Base-by-base conservation (phyloP, 345 rosid genomes). In the Linum trigynum region DNA sequence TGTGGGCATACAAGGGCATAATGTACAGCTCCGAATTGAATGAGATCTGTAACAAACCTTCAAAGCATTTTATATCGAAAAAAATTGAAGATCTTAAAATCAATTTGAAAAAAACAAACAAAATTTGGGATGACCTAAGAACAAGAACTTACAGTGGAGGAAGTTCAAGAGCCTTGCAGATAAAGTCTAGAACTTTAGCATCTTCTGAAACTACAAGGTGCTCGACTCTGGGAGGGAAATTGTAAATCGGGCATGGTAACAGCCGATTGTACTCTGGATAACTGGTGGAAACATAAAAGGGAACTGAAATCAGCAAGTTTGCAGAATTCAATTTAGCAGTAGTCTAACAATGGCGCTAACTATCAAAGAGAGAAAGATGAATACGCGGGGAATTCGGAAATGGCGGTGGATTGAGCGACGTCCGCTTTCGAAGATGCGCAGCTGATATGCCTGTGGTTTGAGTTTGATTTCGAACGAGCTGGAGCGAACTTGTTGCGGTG, bases 21-120 rank as follows among this genome's bases (percentile, higher is more conserved):
- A 85, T 86, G 85, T 17, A 92, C 86, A 69, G 96, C 94, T 78
- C 98, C 98, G 75, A 92, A 92, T 39, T 75, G 81, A 23, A 92
- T 89, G 65, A 92, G 97, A 82, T 92, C 97, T 86, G 94, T 85
- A 83, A 87, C 92, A 87, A 75, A 92, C 84, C 97, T 89, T 89
- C 88, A 87, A 50, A 82, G 73, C 75, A 84, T 78, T 79, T 77
- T 68, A 76, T 10, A 73, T 76, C 59, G 32, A 23, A 23, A 23
- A 61, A 68, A 63, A 76, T 80, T 74, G 74, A 63, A 61, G 32
- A 57, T 64, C 61, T 2, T 45, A 64, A 62, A 45, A 56, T 61
- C 68, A 48, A 42, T 67, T 45, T 56, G 42, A 36, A 66, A 39
- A 59, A 7, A 67, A 11, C 43, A 4, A 35, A 9, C 51, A 7